Conservation (phyloP, 2,329 filamentous ascomycete genomes). For the Anthostomella pinea region DNA sequence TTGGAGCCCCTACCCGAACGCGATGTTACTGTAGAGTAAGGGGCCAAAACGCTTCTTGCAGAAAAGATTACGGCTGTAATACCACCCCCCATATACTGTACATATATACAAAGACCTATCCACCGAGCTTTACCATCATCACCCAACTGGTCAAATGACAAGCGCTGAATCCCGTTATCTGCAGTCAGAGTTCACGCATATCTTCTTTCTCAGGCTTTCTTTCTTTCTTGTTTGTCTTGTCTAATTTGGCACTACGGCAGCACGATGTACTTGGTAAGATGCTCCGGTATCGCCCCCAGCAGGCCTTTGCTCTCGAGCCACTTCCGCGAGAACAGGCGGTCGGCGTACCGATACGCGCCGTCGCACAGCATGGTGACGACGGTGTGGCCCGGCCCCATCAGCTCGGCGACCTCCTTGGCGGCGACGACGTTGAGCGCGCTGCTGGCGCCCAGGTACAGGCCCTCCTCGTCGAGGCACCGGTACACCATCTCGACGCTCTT, state of each 20-base stretch:
- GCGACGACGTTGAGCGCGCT: conserved; percentile 93
- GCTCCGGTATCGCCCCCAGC: conserved; percentile 74
- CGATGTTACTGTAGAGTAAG: conserved; percentile 3
- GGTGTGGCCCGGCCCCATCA: conserved; percentile 81
- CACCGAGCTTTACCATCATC: no score
- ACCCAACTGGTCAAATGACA: conserved; percentile 2
- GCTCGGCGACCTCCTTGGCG: conserved; percentile 88
- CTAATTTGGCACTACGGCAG: no score
- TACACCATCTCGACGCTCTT: conserved; percentile 99
- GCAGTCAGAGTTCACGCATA: no score
- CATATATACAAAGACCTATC: conserved; percentile 20
- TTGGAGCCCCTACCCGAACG: no score
- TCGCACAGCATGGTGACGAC: conserved; percentile 94
- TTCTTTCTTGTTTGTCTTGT: neutral
- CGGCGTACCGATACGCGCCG: conserved; percentile 95
- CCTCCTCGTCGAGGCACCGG: conserved; percentile 91
- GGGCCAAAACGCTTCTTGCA: no score
- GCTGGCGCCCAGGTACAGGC: conserved; percentile 90
- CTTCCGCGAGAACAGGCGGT: conserved; percentile 84
- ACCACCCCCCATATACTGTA: conserved; percentile 7
- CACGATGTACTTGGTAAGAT: conserved; percentile 91
- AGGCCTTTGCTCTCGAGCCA: conserved; percentile 89
- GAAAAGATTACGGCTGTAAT: conserved; percentile 19
- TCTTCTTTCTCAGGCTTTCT: conserved; percentile 5
- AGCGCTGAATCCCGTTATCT: neutral